Base-by-base conservation (phyloP, 352 stramenopile species). In the Phytophthora cryptogea region DNA sequence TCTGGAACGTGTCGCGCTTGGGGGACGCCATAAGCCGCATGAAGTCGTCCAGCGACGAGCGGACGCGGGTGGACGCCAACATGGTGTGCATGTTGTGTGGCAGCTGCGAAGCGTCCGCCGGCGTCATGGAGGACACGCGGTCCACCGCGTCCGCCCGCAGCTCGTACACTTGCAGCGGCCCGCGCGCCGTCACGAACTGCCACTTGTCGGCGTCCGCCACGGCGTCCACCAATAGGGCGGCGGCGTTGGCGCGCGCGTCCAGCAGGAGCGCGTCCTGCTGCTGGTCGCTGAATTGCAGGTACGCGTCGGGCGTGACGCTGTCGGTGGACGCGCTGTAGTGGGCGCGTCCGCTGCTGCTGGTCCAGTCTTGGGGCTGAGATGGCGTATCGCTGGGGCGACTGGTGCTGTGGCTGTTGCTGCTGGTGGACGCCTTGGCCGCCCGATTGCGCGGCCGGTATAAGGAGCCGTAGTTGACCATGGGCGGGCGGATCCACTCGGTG, bases 161-260 rank as follows among this genome's bases (percentile, higher is more conserved):
- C 51, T 87, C 80, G 48, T 83, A 90, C 48, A 90, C 69, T 40
- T 80, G 62, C 16, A 90, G 63, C 16, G 60, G 35, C 3, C 58
- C 64, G 14, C 56, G 70, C 16, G 69, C 44, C 0, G 72, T 76
- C 26, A 85, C 67, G 48, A 85, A 88, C 36, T 78, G 72, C 80
- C 80, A 90, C 63, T 90, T 90, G 58, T 81, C 68, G 6, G 72
- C 61, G 68, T 86, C 78, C 40, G 72, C 75, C 28, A 88, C 70
- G 28, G 77, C 68, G 60, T 90, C 78, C 46, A 88, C 70, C 23
- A 88, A 60, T 17, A 90, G 63, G 23, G 72, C 76, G 8, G 80
- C 76, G 17, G 80, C 78, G 20, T 87, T 83, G 23, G 67, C 64
- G 14, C 80, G 78, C 31, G 74, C 76, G 27, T 87, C 71, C 20